A percentile compares a stretch with the other conserved stretches of the same genome.
These are phyloP conservation scores for Ploettnerulaceae sp. DNA, from an alignment of 2,329 filamentous ascomycete genomes.

Conservation along the genomic window DNA sequence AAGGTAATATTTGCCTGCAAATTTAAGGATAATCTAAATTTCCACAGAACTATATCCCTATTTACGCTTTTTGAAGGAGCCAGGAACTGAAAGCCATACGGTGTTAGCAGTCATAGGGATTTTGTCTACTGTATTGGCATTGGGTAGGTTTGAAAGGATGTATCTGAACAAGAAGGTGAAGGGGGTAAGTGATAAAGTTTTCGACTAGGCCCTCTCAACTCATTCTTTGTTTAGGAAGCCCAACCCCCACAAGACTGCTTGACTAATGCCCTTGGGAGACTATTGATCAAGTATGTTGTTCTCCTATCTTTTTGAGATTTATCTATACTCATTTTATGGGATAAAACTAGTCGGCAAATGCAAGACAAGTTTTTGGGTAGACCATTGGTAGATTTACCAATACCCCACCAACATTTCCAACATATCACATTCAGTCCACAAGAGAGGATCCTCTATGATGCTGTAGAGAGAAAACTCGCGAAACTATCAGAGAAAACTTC, in stretches of 20 bases:
- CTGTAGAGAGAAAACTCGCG: not conserved
- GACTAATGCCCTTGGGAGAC: not conserved
- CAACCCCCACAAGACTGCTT: not conserved
- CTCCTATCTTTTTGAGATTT: no score
- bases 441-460: not conserved
- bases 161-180: no score
- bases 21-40: not conserved
- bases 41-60: conserved; percentile 15
- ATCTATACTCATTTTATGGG: no score
- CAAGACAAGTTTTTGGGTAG: conserved; percentile 1
- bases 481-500: not conserved
- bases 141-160: not conserved
- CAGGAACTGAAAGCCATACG: not conserved
- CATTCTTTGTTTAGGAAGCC: not conserved
- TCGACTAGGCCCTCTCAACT: not conserved
- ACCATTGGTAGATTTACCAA: conserved; percentile 1
- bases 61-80: conserved; percentile 14
- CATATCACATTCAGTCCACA: not conserved
- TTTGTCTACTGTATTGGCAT: not conserved
- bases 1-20: conserved; percentile 4
- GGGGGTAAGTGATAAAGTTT: no score
- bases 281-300: not conserved
- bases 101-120: not conserved
- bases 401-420: not conserved
- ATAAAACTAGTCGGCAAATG: not conserved